Evolutionary conservation across 2,329 filamentous ascomycete genomes (phyloP).

Genomic region (Ascochyta rabiei): DNA sequence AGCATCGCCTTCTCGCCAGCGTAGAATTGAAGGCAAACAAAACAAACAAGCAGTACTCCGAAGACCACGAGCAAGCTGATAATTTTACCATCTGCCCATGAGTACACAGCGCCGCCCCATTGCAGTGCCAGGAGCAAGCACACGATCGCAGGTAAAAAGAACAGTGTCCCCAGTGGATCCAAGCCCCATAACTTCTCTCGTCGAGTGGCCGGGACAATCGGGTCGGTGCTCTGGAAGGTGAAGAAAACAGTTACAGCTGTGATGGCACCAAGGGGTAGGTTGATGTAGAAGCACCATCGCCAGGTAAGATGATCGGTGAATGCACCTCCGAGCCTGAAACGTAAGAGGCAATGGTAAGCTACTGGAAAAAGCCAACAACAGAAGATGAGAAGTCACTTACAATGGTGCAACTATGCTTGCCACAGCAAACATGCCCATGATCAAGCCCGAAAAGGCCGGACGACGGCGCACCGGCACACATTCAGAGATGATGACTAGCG

Average conservation of each 20-base stretch:
- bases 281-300: constrained; percentile 58
- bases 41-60: constrained; percentile 46
- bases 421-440: constrained; percentile 49
- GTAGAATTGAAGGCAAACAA: constrained; percentile 47
- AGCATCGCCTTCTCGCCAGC: constrained; percentile 51
- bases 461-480: constrained; percentile 50
- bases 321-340: constrained; percentile 53
- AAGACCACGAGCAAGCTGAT: constrained; percentile 52
- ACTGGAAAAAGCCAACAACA: too few relatives aligned
- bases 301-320: constrained; percentile 52
- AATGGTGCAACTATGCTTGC: constrained; percentile 53
- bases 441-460: constrained; percentile 49
- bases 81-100: constrained; percentile 50
- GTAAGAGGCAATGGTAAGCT: too few relatives aligned
- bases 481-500: constrained; percentile 43
- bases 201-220: too few relatives aligned
- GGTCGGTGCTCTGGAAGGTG: constrained; percentile 42
- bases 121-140: constrained; percentile 55
- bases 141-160: constrained; percentile 53
- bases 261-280: constrained; percentile 58
- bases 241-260: constrained; percentile 45
- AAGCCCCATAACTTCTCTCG: constrained; percentile 41
- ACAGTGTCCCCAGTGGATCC: constrained; percentile 50
- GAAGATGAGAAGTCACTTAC: too few relatives aligned
- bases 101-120: constrained; percentile 55